Base-by-base conservation (phyloP, 371 early-diverging fungal species). In the Smittium culicis region DNA sequence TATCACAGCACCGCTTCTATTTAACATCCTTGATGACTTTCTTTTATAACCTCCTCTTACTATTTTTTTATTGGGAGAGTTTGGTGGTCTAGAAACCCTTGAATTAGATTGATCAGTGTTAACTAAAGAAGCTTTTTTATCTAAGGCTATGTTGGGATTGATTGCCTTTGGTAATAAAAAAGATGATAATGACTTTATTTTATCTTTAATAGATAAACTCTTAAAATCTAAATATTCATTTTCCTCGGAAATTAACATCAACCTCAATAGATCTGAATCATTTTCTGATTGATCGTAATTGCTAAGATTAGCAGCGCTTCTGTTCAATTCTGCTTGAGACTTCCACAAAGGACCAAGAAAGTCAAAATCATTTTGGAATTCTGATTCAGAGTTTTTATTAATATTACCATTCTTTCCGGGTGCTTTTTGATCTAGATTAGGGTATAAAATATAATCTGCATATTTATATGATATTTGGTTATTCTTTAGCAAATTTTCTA, bases 401-500 rank as follows among this genome's bases (percentile, higher is more conserved):
- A 11, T 5, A 5, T 29, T n/a, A 29, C 16, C 60, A 14, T 14
- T 5, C n/a, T 59, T 32, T 29, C 11, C 60, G 29, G 27, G 14
- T 5, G n/a, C n/a, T 5, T 5, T 29, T 27, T 59, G 5, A 11
- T 5, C 5, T 11, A 11, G 16, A n/a, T n/a, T 59, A 30, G 63
- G 63, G n/a, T 34, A 34, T n/a, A 34, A n/a, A 27, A 63, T n/a
- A n/a, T 27, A 32, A 14, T 63, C 33, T n/a, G 35, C 63, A n/a
- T 32, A 63, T 24, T n/a, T 32, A 33, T n/a, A 63, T 2, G 31
- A 30, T 25, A 63, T 63, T n/a, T 63, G n/a, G 63, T 32, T 63
- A 31, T 5, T 11, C n/a, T n/a, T 63, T 14, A 63, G 35, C 63
- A 63, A 30, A 63, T 63, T 33, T 24, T n/a, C 63, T n/a, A 63